A percentile compares a stretch with the other conserved stretches of the same genome.
These are phyloP conservation scores for Xylaria flabelliformis DNA, from an alignment of 495 filamentous ascomycete genomes.

Conservation along the genomic window DNA sequence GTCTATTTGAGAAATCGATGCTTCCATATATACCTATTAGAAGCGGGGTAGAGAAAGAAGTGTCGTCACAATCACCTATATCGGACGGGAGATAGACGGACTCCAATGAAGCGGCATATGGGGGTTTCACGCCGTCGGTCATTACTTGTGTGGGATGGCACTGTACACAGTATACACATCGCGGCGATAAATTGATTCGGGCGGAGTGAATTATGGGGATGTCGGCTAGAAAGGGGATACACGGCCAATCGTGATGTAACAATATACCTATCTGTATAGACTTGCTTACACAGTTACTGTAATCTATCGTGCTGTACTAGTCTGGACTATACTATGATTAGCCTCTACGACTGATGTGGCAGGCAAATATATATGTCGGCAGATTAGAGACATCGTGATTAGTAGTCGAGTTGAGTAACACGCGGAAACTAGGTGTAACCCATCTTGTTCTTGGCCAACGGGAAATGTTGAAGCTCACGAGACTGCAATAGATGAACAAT, in stretches of 20 bases:
- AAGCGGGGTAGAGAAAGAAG: conserved; percentile 15
- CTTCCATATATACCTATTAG: conserved; percentile 5
- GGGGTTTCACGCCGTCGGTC: neutral
- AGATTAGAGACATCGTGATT: neutral
- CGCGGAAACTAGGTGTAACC: neutral
- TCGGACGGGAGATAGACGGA: conserved; percentile 13
- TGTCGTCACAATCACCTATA: conserved; percentile 26
- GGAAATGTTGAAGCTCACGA: neutral
- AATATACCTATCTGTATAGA: neutral
- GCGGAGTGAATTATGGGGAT: conserved; percentile 11
- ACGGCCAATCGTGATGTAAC: neutral
- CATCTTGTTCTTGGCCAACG: neutral
- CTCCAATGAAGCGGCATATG: conserved; percentile 4
- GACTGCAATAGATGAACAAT: neutral
- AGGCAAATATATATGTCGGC: neutral
- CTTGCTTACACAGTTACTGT: neutral
- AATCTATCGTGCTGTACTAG: neutral
- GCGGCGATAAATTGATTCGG: neutral
- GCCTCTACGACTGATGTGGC: neutral
- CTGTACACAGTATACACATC: neutral
- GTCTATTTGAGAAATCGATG: neutral
- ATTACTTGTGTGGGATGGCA: neutral
- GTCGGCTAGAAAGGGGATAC: neutral
- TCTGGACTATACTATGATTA: neutral
- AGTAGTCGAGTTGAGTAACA: neutral